A percentile compares a stretch with the other conserved stretches of the same genome.
Conservation (phyloP, 371 early-diverging fungal genomes). For the Phascolomyces articulosus region DNA sequence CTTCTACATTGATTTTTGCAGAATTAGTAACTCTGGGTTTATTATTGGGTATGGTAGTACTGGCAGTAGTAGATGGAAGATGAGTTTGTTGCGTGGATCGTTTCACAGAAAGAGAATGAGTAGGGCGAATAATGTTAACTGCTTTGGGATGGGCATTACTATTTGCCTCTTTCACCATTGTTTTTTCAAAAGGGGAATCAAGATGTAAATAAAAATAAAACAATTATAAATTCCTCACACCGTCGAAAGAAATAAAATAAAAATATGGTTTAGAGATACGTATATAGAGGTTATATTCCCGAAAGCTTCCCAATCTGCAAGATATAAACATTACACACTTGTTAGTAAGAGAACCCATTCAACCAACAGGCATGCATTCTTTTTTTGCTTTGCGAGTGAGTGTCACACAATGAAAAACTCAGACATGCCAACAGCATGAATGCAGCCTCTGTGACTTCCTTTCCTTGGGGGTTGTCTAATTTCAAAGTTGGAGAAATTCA, state of each 20-base stretch:
- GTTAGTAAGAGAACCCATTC: too few relatives aligned
- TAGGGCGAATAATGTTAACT: constrained; percentile 19
- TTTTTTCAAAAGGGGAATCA: neutral
- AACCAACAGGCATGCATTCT: too few relatives aligned
- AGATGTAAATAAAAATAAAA: neutral
- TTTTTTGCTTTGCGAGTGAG: too few relatives aligned
- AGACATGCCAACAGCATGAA: too few relatives aligned
- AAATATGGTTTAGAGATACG: too few relatives aligned
- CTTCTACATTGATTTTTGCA: constrained; percentile 13
- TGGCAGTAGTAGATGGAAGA: neutral
- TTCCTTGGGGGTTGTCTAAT: too few relatives aligned
- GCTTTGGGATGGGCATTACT: constrained; percentile 16
- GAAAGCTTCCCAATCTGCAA: neutral
- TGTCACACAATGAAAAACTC: too few relatives aligned
- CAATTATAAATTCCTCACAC: too few relatives aligned
- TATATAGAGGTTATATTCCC: constrained; percentile 3
- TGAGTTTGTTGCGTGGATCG: neutral
- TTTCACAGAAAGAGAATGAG: constrained; percentile 14
- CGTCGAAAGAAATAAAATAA: constrained; percentile 3
- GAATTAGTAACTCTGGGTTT: constrained; percentile 16
- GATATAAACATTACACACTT: neutral
- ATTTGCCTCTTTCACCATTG: constrained; percentile 7
- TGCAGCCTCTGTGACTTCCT: too few relatives aligned
- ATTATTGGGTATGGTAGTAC: neutral
- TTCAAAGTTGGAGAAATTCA: too few relatives aligned